Percentiles rank a stretch among this genome's conserved stretches.
Evolutionary conservation across 495 filamentous ascomycete genomes (phyloP).

Genomic region (Lepidopterella palustris): DNA sequence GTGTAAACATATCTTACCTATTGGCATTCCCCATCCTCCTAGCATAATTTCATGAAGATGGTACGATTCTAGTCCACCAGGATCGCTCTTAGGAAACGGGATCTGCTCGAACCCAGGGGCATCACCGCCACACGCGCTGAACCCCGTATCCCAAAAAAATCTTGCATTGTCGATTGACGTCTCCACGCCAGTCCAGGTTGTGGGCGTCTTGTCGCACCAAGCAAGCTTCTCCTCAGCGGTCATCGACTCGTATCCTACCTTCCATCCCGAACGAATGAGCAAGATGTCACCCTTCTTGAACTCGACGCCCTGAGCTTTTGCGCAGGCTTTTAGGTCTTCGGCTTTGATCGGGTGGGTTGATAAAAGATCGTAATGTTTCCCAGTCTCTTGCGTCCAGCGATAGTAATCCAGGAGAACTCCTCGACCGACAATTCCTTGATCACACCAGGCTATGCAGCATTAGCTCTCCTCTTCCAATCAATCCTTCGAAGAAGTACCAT

Average conservation of each 20-base stretch:
- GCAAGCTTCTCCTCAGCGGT: conserved; percentile 32
- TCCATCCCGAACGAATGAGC: conserved; percentile 46
- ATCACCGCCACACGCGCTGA: conserved; percentile 32
- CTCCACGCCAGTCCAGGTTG: conserved; percentile 44
- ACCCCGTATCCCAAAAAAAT: conserved; percentile 32
- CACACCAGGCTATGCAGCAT: conserved; percentile 26
- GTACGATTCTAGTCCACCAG: neutral
- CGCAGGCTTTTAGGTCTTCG: conserved; percentile 36
- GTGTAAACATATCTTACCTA: conserved; percentile 32
- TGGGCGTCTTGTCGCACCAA: conserved; percentile 32
- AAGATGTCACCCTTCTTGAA: conserved; percentile 50
- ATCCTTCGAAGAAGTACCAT: neutral
- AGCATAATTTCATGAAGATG: neutral
- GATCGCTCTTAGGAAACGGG: neutral
- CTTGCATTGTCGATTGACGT: conserved; percentile 39
- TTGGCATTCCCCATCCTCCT: neutral
- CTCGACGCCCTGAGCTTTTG: conserved; percentile 42
- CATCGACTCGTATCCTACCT: conserved; percentile 28
- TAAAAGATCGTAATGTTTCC: neutral
- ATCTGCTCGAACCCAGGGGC: conserved; percentile 27
- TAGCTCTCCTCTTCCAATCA: neutral
- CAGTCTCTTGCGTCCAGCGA: conserved; percentile 18
- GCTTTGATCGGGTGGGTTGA: neutral
- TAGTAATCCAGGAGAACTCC: conserved; percentile 43
- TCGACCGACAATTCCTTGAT: conserved; percentile 41